Percentiles rank a stretch among this genome's conserved stretches.
phyloP scores from a whole-genome alignment of 164 flowering plant species.

The Magnolia officinalis region DNA sequence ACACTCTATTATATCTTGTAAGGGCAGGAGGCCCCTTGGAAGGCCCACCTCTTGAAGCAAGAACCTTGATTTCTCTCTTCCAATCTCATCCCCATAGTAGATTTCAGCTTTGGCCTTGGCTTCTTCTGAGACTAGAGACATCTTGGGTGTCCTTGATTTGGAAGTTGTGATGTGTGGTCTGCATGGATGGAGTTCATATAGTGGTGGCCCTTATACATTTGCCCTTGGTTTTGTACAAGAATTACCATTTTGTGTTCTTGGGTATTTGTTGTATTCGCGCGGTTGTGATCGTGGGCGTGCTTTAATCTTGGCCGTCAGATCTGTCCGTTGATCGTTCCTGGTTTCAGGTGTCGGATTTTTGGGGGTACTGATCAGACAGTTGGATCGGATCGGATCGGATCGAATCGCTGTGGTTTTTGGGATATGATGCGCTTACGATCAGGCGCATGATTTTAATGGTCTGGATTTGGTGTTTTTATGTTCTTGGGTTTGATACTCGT shows the following conservation, averaged over 20 bases:
- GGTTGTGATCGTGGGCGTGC: not conserved
- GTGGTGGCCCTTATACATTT: not conserved
- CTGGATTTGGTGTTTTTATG: too few relatives aligned
- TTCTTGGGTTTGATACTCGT: too few relatives aligned
- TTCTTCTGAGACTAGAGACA: conserved; percentile 6
- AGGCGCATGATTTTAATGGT: too few relatives aligned
- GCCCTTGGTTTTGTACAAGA: conserved; percentile 1
- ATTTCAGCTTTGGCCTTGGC: conserved; percentile 9
- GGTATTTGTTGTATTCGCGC: not conserved
- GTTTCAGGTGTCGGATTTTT: too few relatives aligned
- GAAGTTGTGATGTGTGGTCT: not conserved
- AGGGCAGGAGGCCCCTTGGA: conserved; percentile 9
- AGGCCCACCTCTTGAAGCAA: conserved; percentile 10
- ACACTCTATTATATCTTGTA: conserved; percentile 4
- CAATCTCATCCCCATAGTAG: conserved; percentile 11
- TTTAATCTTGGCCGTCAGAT: not conserved
- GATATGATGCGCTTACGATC: too few relatives aligned
- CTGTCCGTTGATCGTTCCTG: not conserved
- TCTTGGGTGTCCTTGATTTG: not conserved
- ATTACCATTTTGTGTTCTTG: not conserved
- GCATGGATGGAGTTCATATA: conserved; percentile 1
- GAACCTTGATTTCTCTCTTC: not conserved
- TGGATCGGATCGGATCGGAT: too few relatives aligned
- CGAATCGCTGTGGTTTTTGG: too few relatives aligned
- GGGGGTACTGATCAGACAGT: not conserved